Evolutionary conservation across 305 asterid species (phyloP), one percentile per base, ranked within the genome.

Genomic region (Solanum aculeatissimum): DNA sequence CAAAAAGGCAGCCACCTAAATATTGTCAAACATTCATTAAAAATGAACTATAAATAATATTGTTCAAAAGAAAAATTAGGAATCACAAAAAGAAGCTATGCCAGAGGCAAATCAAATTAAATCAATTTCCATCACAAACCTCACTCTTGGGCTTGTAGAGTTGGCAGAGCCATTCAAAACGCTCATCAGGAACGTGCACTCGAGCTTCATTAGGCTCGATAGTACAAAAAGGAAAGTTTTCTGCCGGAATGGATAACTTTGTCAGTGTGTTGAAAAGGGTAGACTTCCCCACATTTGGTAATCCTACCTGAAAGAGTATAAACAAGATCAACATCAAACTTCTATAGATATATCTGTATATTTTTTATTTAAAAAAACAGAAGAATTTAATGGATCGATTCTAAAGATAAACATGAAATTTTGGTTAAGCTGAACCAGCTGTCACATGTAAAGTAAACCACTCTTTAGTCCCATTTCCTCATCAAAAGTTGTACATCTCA

Each of bases 191-290:
- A 84, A 97, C 81, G 82, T 95, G 87, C 45, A 97, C 98, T 47
- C 99, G 91, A 79, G 99, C 99, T 90, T 97, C 99, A 72, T 95
- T 97, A 84, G 99, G 99, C 92, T 97, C 98, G 70, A 97, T 95
- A 83, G 99, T 97, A 89, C 99, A 97, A 86, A 97, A 97, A 0
- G 99, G 98, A 60, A 97, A 97, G 92, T 97, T 95, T 83, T 97
- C 99, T 32, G 99, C 99, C 2, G 99, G 98, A 83, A 97, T 97
- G 66, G 98, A 91, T 86, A 97, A 79, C 93, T 97, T 97, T 79
- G 98, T 97, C 60, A 97, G 98, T 4, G 99, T 97, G 92, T 97
- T 95, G 89, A 97, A 97, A 21, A 97, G 95, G 69, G 99, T 95
- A 19, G 98, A 95, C 85, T 97, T 97, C 45, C 98, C 99, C 54